phyloP scores from a whole-genome alignment of 2,329 filamentous ascomycete species.

The Xylariaceae sp. region DNA sequence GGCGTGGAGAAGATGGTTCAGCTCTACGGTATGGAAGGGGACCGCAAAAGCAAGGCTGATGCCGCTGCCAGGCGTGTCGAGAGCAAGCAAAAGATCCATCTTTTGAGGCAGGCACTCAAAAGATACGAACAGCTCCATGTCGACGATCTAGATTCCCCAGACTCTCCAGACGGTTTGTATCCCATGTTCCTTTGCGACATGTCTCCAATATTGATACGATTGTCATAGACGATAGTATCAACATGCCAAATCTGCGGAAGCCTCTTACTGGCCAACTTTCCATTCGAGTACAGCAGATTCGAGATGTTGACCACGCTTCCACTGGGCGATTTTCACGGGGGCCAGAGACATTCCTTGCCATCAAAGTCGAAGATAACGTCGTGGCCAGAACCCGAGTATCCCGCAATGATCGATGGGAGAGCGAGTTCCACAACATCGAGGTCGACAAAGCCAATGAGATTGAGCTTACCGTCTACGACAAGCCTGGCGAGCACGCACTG shows the following conservation, averaged over 20 bases:
- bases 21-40: slow-evolving; percentile 94
- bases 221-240: slow-evolving; percentile 86
- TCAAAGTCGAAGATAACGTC: slow-evolving; percentile 94
- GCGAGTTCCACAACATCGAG: slow-evolving; percentile 85
- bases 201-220: slow-evolving; percentile 13
- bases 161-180: slow-evolving; percentile 72
- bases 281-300: slow-evolving; percentile 81
- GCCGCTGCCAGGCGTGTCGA: slow-evolving; percentile 86
- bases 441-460: slow-evolving; percentile 99
- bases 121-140: slow-evolving; percentile 97
- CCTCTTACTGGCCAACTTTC: slow-evolving; percentile 89
- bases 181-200: background rate
- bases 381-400: slow-evolving; percentile 84
- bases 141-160: slow-evolving; percentile 71
- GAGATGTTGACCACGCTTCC: slow-evolving; percentile 90
- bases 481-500: slow-evolving; percentile 81
- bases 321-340: slow-evolving; percentile 80
- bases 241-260: slow-evolving; percentile 89
- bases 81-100: slow-evolving; percentile 95
- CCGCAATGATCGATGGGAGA: slow-evolving; percentile 84
- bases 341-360: slow-evolving; percentile 90
- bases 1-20: slow-evolving; percentile 99
- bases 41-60: slow-evolving; percentile 91
- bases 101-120: slow-evolving; percentile 92
- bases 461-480: slow-evolving; percentile 96